Evolutionary conservation across 2,329 filamentous ascomycete genomes (phyloP).

Genomic region (Colletotrichum horii): DNA sequence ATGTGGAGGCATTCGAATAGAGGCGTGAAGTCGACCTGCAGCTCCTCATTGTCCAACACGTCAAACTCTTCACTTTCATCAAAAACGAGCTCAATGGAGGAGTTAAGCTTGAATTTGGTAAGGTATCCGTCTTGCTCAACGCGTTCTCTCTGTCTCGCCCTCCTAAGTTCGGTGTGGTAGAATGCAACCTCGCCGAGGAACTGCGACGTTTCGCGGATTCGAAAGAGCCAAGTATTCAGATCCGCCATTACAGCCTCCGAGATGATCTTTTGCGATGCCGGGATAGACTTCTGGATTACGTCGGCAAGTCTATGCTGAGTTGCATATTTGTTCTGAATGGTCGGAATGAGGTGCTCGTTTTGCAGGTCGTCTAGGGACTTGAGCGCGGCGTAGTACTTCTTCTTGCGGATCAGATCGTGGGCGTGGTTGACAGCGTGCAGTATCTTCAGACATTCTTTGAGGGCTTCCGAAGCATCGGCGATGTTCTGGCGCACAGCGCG

Average conservation of each 20-base stretch:
- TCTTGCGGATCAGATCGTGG: slow-evolving; percentile 87
- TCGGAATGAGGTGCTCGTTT: slow-evolving; percentile 84
- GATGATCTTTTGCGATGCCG: slow-evolving; percentile 88
- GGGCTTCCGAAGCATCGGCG: slow-evolving; percentile 85
- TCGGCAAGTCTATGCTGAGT: slow-evolving; percentile 95
- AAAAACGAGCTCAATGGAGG: slow-evolving; percentile 91
- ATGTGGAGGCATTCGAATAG: slow-evolving; percentile 96
- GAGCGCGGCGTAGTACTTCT: slow-evolving; percentile 94
- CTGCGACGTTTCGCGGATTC: slow-evolving; percentile 93
- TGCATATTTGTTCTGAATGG: slow-evolving; percentile 80
- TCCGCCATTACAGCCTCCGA: slow-evolving; percentile 97
- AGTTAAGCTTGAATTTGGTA: slow-evolving; percentile 88
- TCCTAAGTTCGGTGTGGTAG: slow-evolving; percentile 90
- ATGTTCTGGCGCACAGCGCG: slow-evolving; percentile 94
- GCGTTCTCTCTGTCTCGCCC: slow-evolving; percentile 82
- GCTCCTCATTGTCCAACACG: slow-evolving; percentile 91
- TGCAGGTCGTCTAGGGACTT: slow-evolving; percentile 95
- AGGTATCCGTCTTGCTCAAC: slow-evolving; percentile 78
- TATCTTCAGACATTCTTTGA: slow-evolving; percentile 92
- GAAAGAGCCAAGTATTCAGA: slow-evolving; percentile 94
- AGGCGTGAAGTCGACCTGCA: slow-evolving; percentile 93
- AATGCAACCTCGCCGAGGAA: slow-evolving; percentile 96
- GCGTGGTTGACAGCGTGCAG: slow-evolving; percentile 92
- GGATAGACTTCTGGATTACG: slow-evolving; percentile 94
- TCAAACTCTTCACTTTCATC: slow-evolving; percentile 97